Evolutionary conservation across 176 grass and related monocot genomes (phyloP).

Genomic region (Aegilops longissima): DNA sequence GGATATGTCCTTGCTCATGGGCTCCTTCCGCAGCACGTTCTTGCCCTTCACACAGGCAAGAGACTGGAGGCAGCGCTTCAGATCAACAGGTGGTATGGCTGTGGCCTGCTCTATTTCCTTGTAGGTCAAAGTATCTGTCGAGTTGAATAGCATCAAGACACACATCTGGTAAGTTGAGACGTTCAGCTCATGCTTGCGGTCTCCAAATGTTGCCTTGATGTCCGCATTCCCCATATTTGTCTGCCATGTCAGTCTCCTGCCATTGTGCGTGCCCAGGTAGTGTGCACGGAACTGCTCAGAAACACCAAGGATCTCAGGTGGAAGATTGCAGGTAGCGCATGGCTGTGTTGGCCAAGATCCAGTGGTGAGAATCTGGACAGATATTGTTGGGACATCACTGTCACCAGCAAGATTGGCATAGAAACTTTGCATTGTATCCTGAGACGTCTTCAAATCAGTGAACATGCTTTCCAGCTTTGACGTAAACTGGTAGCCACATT

Average conservation of each 20-base stretch:
- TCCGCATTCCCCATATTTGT: constrained; percentile 5
- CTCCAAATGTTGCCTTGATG: constrained; percentile 24
- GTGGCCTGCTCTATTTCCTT: neutral
- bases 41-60: constrained; percentile 69
- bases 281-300: neutral
- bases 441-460: constrained; percentile 17
- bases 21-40: constrained; percentile 67
- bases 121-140: neutral
- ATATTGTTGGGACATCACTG: neutral
- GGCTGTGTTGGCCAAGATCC: constrained; percentile 22
- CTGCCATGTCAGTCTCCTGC: constrained; percentile 22
- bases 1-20: constrained; percentile 70
- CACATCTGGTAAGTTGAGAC: constrained; percentile 26
- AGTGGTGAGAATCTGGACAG: constrained; percentile 26
- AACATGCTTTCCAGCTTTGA: constrained; percentile 28
- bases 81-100: constrained; percentile 19
- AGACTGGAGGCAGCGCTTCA: constrained; percentile 67
- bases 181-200: constrained; percentile 9
- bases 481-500: constrained; percentile 24
- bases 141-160: constrained; percentile 7
- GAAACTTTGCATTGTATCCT: neutral
- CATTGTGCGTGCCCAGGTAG: constrained; percentile 21
- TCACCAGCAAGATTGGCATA: neutral
- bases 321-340: constrained; percentile 22
- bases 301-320: neutral